These are phyloP conservation scores for Aspergillus piperis DNA, from an alignment of 2,329 filamentous ascomycete species.

Conservation along the genomic window DNA sequence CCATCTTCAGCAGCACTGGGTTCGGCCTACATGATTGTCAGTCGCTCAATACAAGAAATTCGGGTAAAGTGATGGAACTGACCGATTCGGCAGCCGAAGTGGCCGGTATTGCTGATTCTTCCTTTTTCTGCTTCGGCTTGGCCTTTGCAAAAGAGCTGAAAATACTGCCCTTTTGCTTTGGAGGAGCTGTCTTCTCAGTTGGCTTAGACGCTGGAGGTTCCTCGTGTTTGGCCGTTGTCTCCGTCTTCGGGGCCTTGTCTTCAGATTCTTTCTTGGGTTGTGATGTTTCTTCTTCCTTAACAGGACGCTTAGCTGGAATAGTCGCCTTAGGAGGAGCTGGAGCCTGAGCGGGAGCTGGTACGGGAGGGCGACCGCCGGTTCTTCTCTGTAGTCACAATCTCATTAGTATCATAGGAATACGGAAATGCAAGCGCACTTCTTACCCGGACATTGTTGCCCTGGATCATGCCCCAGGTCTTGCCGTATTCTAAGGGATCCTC, in stretches of 20 bases:
- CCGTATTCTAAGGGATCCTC: constrained; percentile 63
- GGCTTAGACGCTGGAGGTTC: constrained; percentile 35
- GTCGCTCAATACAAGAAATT: background rate
- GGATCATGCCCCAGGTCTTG: constrained; percentile 71
- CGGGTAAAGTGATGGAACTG: constrained; percentile 30
- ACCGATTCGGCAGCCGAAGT: constrained; percentile 37
- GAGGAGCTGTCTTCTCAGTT: constrained; percentile 41
- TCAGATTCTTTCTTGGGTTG: constrained; percentile 27
- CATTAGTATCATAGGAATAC: background rate
- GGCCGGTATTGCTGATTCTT: constrained; percentile 43
- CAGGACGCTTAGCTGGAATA: constrained; percentile 43
- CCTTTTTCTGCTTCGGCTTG: constrained; percentile 59
- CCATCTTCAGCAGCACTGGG: constrained; percentile 52
- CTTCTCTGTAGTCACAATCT: constrained; percentile 44
- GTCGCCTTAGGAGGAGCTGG: constrained; percentile 35
- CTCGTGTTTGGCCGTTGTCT: constrained; percentile 22
- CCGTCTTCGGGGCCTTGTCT: constrained; percentile 23
- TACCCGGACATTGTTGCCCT: constrained; percentile 67
- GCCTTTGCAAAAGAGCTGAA: constrained; percentile 78
- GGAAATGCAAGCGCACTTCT: constrained; percentile 22
- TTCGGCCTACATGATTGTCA: constrained; percentile 30
- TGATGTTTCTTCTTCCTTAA: constrained; percentile 29
- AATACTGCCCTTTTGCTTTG: constrained; percentile 65
- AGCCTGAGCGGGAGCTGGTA: constrained; percentile 29
- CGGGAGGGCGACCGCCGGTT: constrained; percentile 46